Conservation (phyloP, 768 basidiomycete species). For the Piloderma croceum region DNA sequence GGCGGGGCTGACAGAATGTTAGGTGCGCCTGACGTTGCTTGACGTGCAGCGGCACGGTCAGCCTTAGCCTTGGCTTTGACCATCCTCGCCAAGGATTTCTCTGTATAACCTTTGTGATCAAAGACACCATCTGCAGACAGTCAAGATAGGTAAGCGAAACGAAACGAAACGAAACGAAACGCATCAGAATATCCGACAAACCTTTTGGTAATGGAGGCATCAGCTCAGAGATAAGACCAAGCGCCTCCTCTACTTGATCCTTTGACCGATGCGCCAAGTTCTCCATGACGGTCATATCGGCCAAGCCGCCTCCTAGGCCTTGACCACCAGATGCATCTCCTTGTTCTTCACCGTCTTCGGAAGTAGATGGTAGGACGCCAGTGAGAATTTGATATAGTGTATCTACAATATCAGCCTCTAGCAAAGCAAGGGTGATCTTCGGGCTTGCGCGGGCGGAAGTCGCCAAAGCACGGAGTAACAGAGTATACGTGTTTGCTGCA, state of each 20-base stretch:
- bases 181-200: conserved; percentile 23
- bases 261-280: conserved; percentile 94
- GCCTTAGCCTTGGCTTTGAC: conserved; percentile 80
- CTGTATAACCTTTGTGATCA: conserved; percentile 85
- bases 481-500: conserved; percentile 81
- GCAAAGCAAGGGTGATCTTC: conserved; percentile 75
- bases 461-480: conserved; percentile 79
- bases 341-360: conserved; percentile 49
- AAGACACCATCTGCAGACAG: conserved; percentile 81
- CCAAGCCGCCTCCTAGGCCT: conserved; percentile 81
- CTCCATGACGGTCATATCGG: conserved; percentile 97
- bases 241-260: conserved; percentile 93
- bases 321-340: conserved; percentile 60
- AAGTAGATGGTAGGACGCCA: conserved; percentile 77
- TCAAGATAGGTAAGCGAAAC: conserved; percentile 6
- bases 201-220: conserved; percentile 93
- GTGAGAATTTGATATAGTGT: conserved; percentile 94
- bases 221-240: conserved; percentile 84
- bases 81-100: conserved; percentile 74
- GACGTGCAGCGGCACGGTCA: conserved; percentile 66
- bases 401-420: conserved; percentile 90
- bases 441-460: conserved; percentile 86
- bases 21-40: conserved; percentile 31
- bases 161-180: conserved; percentile 1
- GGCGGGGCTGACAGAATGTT: conserved; percentile 23